Percentiles rank a stretch among this genome's conserved stretches.
These are phyloP conservation scores for Rhodotorula sp. DNA, from an alignment of 1,284 basidiomycete genomes.

Conservation along the genomic window DNA sequence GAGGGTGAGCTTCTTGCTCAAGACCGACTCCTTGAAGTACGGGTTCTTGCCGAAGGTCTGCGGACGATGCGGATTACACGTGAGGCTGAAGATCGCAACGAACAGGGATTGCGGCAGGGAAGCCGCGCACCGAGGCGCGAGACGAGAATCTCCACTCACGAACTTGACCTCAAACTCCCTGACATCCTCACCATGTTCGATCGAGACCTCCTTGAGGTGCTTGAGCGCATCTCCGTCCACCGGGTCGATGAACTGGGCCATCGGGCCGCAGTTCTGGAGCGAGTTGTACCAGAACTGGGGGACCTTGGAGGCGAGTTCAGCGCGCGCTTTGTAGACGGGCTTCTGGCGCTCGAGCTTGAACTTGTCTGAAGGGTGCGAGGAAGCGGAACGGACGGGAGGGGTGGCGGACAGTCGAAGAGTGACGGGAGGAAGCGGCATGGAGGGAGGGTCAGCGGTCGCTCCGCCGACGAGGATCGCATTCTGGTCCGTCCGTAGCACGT, in stretches of 20 bases:
- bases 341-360: constrained; percentile 30
- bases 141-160: constrained; percentile 8
- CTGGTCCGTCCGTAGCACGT: no score
- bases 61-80: not conserved
- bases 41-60: constrained; percentile 42
- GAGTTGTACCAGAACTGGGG: constrained; percentile 39
- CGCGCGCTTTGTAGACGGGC: constrained; percentile 29
- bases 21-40: constrained; percentile 34
- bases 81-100: not conserved
- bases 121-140: not conserved
- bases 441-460: not conserved
- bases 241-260: constrained; percentile 32
- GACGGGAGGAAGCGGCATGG: not conserved
- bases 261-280: constrained; percentile 25
- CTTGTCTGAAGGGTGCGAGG: constrained; percentile 22
- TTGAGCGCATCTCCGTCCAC: constrained; percentile 39
- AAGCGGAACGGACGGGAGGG: not conserved
- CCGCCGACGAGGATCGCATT: not conserved
- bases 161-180: constrained; percentile 32
- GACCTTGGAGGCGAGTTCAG: constrained; percentile 33
- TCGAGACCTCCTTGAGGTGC: constrained; percentile 34
- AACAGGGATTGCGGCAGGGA: no score
- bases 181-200: constrained; percentile 36
- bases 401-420: not conserved
- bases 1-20: constrained; percentile 34